A percentile compares a stretch with the other conserved stretches of the same genome.
phyloP scores from a whole-genome alignment of 768 basidiomycete species.

The Tulasnella sp. region DNA sequence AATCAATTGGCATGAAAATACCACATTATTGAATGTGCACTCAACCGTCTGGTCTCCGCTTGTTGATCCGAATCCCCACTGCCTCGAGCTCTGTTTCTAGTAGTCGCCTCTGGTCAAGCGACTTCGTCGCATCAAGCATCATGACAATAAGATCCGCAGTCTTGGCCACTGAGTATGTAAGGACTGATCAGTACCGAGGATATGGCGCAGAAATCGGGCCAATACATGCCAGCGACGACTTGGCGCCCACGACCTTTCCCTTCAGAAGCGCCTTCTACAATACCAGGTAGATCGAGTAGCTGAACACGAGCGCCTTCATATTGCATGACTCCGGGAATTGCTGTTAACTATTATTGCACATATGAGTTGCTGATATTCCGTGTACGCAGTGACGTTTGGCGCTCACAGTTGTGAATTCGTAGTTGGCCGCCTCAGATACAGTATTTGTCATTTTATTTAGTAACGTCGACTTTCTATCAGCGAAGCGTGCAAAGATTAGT shows the following conservation, averaged over 20 bases:
- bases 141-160: constrained; percentile 89
- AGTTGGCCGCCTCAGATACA: constrained; percentile 76
- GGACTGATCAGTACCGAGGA: neutral
- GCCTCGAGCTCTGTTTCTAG: constrained; percentile 92
- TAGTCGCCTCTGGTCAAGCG: constrained; percentile 77
- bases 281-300: constrained; percentile 89
- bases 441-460: constrained; percentile 89
- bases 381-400: constrained; percentile 24
- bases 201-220: neutral
- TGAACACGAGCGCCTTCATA: constrained; percentile 92
- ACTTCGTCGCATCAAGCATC: constrained; percentile 90
- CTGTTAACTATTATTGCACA: constrained; percentile 33
- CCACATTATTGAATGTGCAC: neutral
- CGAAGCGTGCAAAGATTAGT: neutral
- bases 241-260: constrained; percentile 89
- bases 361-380: neutral
- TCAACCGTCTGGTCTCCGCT: constrained; percentile 61
- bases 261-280: constrained; percentile 87
- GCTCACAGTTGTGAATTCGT: constrained; percentile 90
- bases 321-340: constrained; percentile 95
- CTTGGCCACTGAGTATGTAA: constrained; percentile 47
- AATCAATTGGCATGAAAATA: neutral
- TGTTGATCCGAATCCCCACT: constrained; percentile 92
- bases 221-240: constrained; percentile 70
- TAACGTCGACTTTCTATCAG: constrained; percentile 62